A percentile compares a stretch with the other conserved stretches of the same genome.
Evolutionary conservation across 83 land plant species (phyloP).

Genomic region (Isoetes engelmannii): DNA sequence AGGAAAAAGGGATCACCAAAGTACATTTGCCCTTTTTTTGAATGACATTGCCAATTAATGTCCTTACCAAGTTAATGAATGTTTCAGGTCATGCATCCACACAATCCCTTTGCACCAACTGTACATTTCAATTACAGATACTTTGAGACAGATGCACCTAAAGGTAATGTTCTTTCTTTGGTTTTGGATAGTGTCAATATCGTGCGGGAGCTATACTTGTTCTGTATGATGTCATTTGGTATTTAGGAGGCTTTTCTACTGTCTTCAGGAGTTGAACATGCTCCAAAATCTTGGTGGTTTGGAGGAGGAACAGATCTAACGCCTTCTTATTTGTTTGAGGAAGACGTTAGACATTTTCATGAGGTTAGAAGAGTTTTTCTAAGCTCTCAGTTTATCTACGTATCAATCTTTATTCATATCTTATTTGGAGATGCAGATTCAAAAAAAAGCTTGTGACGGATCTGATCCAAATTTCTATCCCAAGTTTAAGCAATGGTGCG

Average conservation of each 20-base stretch:
- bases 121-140: constrained; percentile 97
- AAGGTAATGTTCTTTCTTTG: constrained; percentile 47
- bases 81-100: constrained; percentile 93
- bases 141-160: constrained; percentile 95
- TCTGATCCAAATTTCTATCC: constrained; percentile 91
- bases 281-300: constrained; percentile 98
- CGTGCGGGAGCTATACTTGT: too few relatives aligned
- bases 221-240: too few relatives aligned
- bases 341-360: constrained; percentile 92
- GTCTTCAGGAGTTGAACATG: constrained; percentile 76
- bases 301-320: constrained; percentile 98
- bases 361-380: constrained; percentile 34
- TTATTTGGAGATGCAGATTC: constrained; percentile 44
- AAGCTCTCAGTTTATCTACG: background rate
- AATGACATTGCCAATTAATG: background rate
- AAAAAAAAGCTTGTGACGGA: constrained; percentile 91
- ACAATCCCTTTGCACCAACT: constrained; percentile 98
- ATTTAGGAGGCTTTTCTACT: too few relatives aligned
- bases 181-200: too few relatives aligned
- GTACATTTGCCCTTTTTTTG: background rate
- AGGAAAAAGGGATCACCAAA: background rate
- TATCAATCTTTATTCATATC: constrained; percentile 5
- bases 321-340: constrained; percentile 91
- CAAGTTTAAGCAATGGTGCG: constrained; percentile 95
- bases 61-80: background rate